Evolutionary conservation across 257 asterid species (phyloP).

Genomic region (Vinca minor): DNA sequence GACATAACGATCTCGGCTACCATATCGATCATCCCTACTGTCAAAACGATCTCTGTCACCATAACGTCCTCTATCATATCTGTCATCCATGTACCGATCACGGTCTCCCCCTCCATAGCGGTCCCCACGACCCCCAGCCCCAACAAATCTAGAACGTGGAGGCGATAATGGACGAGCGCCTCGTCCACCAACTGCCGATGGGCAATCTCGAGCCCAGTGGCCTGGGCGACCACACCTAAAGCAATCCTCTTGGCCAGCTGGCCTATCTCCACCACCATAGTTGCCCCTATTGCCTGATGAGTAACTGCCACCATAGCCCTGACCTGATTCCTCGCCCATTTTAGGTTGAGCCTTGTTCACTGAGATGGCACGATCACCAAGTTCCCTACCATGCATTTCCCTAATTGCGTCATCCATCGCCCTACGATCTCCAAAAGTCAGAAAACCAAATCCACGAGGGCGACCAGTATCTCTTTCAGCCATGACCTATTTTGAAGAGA

Average conservation of each 20-base stretch:
- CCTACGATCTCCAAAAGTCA: constrained; percentile 84
- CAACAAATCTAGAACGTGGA: constrained; percentile 70
- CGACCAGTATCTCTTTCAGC: constrained; percentile 95
- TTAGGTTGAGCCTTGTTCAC: constrained; percentile 96
- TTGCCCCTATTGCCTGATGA: constrained; percentile 60
- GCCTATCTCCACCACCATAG: constrained; percentile 54
- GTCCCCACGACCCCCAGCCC: constrained; percentile 63
- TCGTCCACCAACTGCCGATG: constrained; percentile 69
- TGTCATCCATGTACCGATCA: constrained; percentile 66
- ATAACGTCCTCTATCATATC: constrained; percentile 64
- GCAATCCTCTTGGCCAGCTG: constrained; percentile 86
- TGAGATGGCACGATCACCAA: constrained; percentile 80
- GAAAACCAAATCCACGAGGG: constrained; percentile 97
- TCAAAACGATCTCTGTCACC: constrained; percentile 77
- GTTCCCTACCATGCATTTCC: constrained; percentile 89
- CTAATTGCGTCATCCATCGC: constrained; percentile 94
- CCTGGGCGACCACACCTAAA: constrained; percentile 98
- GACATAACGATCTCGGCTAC: constrained; percentile 57
- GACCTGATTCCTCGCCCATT: constrained; percentile 65
- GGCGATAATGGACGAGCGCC: constrained; percentile 68
- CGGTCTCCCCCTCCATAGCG: constrained; percentile 71
- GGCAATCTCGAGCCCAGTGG: constrained; percentile 98
- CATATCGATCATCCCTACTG: constrained; percentile 64
- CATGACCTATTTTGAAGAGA: constrained; percentile 46
- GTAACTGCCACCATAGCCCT: constrained; percentile 59